phyloP scores from a whole-genome alignment of 495 filamentous ascomycete genomes.

The Neurospora sp. region DNA sequence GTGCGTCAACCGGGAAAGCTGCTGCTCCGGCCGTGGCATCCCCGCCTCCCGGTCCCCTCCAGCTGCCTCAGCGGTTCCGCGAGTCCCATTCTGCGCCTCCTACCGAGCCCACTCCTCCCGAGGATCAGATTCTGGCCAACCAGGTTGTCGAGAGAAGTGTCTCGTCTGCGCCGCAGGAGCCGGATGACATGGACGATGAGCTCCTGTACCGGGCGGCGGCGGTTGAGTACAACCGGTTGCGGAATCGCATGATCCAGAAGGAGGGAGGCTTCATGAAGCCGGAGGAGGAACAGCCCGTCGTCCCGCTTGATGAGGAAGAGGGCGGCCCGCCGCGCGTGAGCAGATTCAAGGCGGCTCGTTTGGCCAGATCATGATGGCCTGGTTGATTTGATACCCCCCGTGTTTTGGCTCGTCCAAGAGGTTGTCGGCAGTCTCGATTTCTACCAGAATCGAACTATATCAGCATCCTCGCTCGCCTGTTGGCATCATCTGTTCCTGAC shows the following conservation, averaged over 20 bases:
- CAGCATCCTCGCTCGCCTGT: background rate
- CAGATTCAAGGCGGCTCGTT: constrained; percentile 77
- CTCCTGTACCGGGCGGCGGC: constrained; percentile 67
- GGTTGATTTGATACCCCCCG: background rate
- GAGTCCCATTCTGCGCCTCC: constrained; percentile 1
- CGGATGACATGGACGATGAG: constrained; percentile 64
- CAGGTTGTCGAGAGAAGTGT: constrained; percentile 53
- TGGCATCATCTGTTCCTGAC: background rate
- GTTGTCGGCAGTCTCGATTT: constrained; percentile 10
- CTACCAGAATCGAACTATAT: constrained; percentile 11
- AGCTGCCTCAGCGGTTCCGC: constrained; percentile 19
- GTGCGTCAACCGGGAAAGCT: constrained; percentile 1
- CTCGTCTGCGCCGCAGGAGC: constrained; percentile 36
- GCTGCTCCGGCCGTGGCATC: constrained; percentile 2
- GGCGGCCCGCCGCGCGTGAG: constrained; percentile 63
- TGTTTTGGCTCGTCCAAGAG: background rate
- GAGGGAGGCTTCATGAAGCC: constrained; percentile 65
- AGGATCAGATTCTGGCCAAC: constrained; percentile 47
- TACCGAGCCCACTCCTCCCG: constrained; percentile 39
- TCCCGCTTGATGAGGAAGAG: constrained; percentile 57
- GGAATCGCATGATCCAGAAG: constrained; percentile 67
- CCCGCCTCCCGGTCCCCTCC: constrained; percentile 21
- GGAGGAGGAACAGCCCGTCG: constrained; percentile 39
- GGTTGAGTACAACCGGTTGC: constrained; percentile 66
- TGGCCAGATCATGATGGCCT: constrained; percentile 35